Conservation (phyloP, 768 basidiomycete species). For the Phaeotremella skinneri region DNA sequence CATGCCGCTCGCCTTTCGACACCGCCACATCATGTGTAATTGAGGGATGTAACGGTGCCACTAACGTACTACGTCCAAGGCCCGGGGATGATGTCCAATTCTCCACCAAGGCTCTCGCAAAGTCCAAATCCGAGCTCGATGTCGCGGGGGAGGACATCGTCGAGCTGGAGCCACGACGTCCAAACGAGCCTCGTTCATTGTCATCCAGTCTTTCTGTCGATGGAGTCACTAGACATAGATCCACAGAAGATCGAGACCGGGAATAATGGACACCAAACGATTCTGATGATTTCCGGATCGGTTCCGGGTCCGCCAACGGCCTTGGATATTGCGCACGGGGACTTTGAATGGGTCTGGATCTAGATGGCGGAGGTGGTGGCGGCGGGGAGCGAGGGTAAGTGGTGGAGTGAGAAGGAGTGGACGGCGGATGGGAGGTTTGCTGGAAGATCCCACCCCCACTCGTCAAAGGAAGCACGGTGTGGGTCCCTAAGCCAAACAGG, state of each 20-base stretch:
- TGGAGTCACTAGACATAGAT: conserved; percentile 18
- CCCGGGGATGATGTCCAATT: neutral
- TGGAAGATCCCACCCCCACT: too few species aligned
- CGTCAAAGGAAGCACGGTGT: conserved; percentile 9
- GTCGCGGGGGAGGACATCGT: neutral
- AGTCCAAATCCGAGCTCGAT: neutral
- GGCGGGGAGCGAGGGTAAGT: conserved; percentile 20
- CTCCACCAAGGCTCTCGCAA: neutral
- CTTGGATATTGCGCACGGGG: neutral
- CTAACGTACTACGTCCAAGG: neutral
- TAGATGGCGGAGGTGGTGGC: conserved; percentile 8
- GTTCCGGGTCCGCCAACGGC: neutral
- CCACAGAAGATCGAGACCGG: conserved; percentile 17
- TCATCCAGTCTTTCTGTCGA: neutral
- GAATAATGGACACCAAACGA: conserved; percentile 23
- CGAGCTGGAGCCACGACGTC: neutral
- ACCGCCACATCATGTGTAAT: too few species aligned
- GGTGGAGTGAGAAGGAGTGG: too few species aligned
- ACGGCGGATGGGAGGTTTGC: too few species aligned
- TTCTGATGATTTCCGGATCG: conserved; percentile 17
- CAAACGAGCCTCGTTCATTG: neutral
- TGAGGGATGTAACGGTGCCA: neutral
- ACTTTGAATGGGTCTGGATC: conserved; percentile 3
- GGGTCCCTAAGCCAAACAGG: conserved; percentile 12
- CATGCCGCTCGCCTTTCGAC: too few species aligned